phyloP scores from a whole-genome alignment of 2,329 filamentous ascomycete species.

The Epichloe gansuensis region DNA sequence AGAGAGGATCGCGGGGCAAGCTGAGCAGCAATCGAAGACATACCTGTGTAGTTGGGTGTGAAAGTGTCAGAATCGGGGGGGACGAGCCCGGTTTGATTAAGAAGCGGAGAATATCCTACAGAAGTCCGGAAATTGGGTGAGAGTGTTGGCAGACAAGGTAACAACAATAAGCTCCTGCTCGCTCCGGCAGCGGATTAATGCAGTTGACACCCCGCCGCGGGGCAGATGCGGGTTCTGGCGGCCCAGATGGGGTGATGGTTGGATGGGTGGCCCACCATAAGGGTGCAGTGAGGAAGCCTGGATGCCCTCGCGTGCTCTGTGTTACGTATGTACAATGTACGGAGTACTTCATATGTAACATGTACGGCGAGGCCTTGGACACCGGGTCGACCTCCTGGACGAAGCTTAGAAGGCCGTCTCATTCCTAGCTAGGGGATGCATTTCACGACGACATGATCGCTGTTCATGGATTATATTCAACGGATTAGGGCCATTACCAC shows the following conservation, averaged over 20 bases:
- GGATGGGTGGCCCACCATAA: not conserved
- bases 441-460: too few species aligned
- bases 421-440: too few species aligned
- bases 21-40: conserved; percentile 12
- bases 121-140: not conserved
- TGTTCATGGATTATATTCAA: too few species aligned
- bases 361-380: not conserved
- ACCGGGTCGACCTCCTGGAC: not conserved
- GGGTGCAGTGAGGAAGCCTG: not conserved
- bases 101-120: not conserved
- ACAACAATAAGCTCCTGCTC: not conserved
- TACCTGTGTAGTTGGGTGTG: conserved; percentile 11
- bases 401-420: too few species aligned
- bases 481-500: too few species aligned
- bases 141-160: not conserved
- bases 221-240: conserved; percentile 4
- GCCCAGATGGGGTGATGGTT: not conserved
- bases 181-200: not conserved
- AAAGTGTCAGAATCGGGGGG: not conserved
- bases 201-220: conserved; percentile 5
- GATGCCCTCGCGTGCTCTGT: not conserved
- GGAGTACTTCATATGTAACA: too few species aligned
- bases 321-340: too few species aligned
- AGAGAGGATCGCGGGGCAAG: conserved; percentile 7
- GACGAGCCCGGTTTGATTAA: not conserved